Evolutionary conservation across 805 yeast species (phyloP).

Genomic region (Lachancea quebecensis): DNA sequence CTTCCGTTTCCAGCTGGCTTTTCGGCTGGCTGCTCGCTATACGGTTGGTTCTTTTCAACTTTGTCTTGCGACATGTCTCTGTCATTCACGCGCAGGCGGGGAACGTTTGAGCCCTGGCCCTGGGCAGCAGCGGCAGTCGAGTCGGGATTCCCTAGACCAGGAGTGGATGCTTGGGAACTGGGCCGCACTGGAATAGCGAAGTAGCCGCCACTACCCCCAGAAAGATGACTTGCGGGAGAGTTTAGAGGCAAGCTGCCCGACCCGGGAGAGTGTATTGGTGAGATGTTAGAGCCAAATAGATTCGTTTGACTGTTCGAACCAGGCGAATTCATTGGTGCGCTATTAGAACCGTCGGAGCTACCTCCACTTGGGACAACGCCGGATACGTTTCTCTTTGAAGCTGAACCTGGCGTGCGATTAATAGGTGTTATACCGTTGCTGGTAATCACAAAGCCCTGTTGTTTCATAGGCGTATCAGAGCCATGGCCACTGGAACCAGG

Average conservation of each 20-base stretch:
- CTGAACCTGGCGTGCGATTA: not conserved
- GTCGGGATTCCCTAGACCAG: constrained; percentile 8
- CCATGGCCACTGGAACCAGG: not conserved
- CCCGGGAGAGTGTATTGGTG: constrained; percentile 1
- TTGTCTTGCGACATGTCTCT: constrained; percentile 11
- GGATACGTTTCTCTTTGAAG: not conserved
- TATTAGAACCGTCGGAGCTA: constrained; percentile 3
- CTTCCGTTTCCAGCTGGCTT: not conserved
- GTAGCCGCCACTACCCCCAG: constrained; percentile 31
- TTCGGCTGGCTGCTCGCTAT: not conserved
- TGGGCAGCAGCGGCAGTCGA: constrained; percentile 10
- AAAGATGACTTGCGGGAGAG: constrained; percentile 22
- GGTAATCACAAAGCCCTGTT: constrained; percentile 14
- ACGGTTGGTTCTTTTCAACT: not conserved
- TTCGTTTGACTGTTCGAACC: not conserved
- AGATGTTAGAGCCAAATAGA: not conserved
- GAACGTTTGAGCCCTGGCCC: constrained; percentile 7
- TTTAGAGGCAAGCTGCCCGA: constrained; percentile 6
- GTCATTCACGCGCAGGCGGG: constrained; percentile 18
- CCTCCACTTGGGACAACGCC: constrained; percentile 4
- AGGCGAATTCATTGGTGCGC: constrained; percentile 7
- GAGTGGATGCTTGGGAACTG: constrained; percentile 18
- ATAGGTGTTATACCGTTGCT: constrained; percentile 20
- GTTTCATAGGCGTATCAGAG: constrained; percentile 1
- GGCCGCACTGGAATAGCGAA: constrained; percentile 29